These are phyloP conservation scores for Hortaea werneckii DNA, from an alignment of 2,329 filamentous ascomycete genomes.

Conservation along the genomic window DNA sequence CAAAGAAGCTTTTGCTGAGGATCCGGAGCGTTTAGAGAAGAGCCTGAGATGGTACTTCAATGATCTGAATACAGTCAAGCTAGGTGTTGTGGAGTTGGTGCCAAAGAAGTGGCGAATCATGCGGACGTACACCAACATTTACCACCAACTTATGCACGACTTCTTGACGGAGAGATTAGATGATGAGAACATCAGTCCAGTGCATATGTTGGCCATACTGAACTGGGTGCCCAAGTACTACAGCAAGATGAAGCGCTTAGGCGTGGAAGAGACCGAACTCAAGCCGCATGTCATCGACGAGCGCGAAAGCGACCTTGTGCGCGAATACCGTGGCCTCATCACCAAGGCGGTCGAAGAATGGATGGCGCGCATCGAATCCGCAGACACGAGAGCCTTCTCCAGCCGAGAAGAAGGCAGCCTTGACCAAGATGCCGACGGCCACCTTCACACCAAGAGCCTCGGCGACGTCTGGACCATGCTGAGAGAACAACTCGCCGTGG, in stretches of 20 bases:
- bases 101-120: conserved; percentile 96
- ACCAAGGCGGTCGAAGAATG: conserved; percentile 93
- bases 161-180: conserved; percentile 77
- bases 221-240: conserved; percentile 96
- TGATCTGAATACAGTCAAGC: conserved; percentile 86
- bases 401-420: conserved; percentile 70
- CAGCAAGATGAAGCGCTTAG: conserved; percentile 88
- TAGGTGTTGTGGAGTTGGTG: conserved; percentile 85
- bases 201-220: conserved; percentile 82
- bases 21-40: conserved; percentile 76
- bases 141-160: conserved; percentile 92
- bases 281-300: conserved; percentile 78
- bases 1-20: conserved; percentile 66
- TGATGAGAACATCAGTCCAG: conserved; percentile 71
- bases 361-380: conserved; percentile 84
- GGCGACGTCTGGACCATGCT: conserved; percentile 97
- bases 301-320: conserved; percentile 78
- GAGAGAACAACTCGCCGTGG: conserved; percentile 79
- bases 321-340: conserved; percentile 89
- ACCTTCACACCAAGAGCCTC: conserved; percentile 82
- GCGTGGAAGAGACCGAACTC: conserved; percentile 64
- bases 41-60: conserved; percentile 95
- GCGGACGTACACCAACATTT: conserved; percentile 79
- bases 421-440: conserved; percentile 78
- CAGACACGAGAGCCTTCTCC: conserved; percentile 72